These are phyloP conservation scores for Stachybotrys elegans DNA, from an alignment of 2,329 filamentous ascomycete genomes.

Conservation along the genomic window DNA sequence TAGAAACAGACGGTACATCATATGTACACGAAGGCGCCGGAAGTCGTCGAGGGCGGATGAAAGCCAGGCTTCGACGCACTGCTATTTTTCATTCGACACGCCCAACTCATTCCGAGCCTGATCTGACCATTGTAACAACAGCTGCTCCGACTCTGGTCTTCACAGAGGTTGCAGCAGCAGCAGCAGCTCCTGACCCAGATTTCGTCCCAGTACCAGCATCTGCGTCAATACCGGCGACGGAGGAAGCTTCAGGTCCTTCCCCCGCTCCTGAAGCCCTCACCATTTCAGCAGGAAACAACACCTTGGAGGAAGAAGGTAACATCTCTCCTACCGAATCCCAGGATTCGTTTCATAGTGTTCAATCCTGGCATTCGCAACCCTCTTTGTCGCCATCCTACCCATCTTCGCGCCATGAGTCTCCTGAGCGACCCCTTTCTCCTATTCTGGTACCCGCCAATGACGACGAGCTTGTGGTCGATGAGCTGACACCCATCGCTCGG, in stretches of 20 bases:
- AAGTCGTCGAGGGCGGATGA: constrained; percentile 17
- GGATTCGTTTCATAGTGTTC: constrained; percentile 51
- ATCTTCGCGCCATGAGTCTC: too few relatives aligned
- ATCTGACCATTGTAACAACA: constrained; percentile 20
- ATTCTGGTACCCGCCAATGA: too few relatives aligned
- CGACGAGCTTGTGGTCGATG: too few relatives aligned
- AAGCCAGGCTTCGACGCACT: constrained; percentile 23
- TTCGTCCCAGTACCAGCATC: too few relatives aligned
- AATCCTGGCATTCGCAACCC: constrained; percentile 45
- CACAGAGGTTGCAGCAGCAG: too few relatives aligned
- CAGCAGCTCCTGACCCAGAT: too few relatives aligned
- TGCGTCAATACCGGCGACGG: too few relatives aligned
- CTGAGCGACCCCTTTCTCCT: too few relatives aligned
- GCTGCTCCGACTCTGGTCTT: neutral
- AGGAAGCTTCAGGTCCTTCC: too few relatives aligned
- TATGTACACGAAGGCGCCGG: constrained; percentile 29
- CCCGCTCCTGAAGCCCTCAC: neutral
- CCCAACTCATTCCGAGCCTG: constrained; percentile 22
- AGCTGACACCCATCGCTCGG: too few relatives aligned
- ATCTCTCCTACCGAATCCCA: constrained; percentile 25
- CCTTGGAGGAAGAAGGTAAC: constrained; percentile 2
- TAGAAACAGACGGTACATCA: too few relatives aligned
- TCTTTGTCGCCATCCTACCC: too few relatives aligned
- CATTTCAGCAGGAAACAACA: neutral
- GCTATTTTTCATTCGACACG: constrained; percentile 22